phyloP scores from a whole-genome alignment of 1,139 yeast genomes.

The Arxiozyma slooffiae region DNA sequence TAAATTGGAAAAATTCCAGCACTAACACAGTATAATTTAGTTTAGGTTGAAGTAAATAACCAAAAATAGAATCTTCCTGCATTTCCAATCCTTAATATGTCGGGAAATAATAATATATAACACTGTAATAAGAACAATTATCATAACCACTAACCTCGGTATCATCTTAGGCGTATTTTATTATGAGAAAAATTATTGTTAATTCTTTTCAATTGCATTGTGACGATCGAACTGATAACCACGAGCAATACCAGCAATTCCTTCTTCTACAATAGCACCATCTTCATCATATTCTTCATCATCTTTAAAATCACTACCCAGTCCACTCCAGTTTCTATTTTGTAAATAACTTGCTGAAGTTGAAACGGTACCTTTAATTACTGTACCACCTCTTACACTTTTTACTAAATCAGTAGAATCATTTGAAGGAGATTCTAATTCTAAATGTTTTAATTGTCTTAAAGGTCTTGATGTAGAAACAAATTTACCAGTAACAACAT shows the following conservation, averaged over 20 bases:
- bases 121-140: too few relatives aligned
- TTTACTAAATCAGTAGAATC: conserved; percentile 40
- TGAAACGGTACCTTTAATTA: conserved; percentile 72
- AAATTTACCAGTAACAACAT: conserved; percentile 76
- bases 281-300: conserved; percentile 39
- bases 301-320: conserved; percentile 68
- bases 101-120: too few relatives aligned
- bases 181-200: not conserved
- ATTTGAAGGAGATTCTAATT: conserved; percentile 36
- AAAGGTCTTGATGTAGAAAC: conserved; percentile 66
- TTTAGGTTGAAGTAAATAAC: too few relatives aligned
- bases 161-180: too few relatives aligned
- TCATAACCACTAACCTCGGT: too few relatives aligned
- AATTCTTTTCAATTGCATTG: conserved; percentile 8
- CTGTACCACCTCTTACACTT: conserved; percentile 37
- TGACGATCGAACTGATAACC: conserved; percentile 43
- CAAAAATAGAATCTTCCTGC: too few relatives aligned
- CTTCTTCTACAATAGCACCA: conserved; percentile 73
- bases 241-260: conserved; percentile 80
- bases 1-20: too few relatives aligned
- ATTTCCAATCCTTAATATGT: too few relatives aligned
- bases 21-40: too few relatives aligned
- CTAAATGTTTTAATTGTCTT: conserved; percentile 54
- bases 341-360: conserved; percentile 79
- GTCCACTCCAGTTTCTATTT: conserved; percentile 73